Evolutionary conservation across 2,329 filamentous ascomycete species (phyloP).

Genomic region (Neonectria hederae): DNA sequence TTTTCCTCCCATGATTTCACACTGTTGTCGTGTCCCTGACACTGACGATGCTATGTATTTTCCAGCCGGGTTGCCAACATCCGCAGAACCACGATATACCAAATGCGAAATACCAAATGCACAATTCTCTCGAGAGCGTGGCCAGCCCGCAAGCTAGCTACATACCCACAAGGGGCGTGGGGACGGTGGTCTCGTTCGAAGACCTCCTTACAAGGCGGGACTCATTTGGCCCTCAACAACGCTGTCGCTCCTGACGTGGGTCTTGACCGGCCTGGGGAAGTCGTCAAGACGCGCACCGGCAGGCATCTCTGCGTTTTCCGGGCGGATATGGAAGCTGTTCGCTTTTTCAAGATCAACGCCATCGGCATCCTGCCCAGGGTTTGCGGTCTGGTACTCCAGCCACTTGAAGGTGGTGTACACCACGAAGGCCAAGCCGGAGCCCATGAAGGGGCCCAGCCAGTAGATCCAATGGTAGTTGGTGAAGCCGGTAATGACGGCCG

Average conservation of each 20-base stretch:
- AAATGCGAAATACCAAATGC: conserved; percentile 2
- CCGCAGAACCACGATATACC: conserved; percentile 12
- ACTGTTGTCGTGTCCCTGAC: conserved; percentile 22
- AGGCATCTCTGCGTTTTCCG: conserved; percentile 19
- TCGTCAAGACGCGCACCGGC: conserved; percentile 31
- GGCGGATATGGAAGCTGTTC: conserved; percentile 1
- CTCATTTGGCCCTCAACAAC: conserved; percentile 34
- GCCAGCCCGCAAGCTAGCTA: neutral
- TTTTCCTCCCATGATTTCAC: neutral
- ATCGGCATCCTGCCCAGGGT: conserved; percentile 58
- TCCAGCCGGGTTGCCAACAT: conserved; percentile 15
- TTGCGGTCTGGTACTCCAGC: conserved; percentile 61
- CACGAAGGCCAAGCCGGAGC: conserved; percentile 57
- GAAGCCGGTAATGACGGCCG: conserved; percentile 56
- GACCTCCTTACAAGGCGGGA: neutral
- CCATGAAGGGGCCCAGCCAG: conserved; percentile 63
- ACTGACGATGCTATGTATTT: conserved; percentile 27
- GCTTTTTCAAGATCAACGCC: conserved; percentile 43
- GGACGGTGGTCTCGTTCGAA: neutral
- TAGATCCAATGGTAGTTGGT: conserved; percentile 63
- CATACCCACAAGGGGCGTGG: neutral
- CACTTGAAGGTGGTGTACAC: conserved; percentile 62
- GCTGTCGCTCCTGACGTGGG: conserved; percentile 34
- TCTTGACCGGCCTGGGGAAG: conserved; percentile 22
- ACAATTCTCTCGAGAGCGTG: neutral